These are phyloP conservation scores for Skeletonema marinoi DNA, from an alignment of 108 stramenopile genomes.

Conservation along the genomic window DNA sequence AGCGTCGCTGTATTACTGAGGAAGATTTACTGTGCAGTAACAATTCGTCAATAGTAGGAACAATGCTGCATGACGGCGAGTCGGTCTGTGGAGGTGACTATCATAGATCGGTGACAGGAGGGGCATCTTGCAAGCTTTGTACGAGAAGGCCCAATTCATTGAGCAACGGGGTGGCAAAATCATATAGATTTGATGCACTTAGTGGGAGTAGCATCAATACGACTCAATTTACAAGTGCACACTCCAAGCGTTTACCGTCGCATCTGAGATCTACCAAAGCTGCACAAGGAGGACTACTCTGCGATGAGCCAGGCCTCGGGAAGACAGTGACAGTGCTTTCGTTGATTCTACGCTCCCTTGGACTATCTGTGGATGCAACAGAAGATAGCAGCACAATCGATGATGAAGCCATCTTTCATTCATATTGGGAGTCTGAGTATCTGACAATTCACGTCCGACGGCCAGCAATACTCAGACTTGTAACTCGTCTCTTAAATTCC, in stretches of 20 bases:
- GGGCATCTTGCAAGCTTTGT: constrained; percentile 47
- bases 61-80: constrained; percentile 2
- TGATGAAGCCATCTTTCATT: constrained; percentile 55
- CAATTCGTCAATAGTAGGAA: constrained; percentile 8
- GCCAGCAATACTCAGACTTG: constrained; percentile 20
- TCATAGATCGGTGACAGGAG: constrained; percentile 71
- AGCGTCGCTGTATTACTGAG: constrained; percentile 49
- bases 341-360: constrained; percentile 73
- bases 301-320: constrained; percentile 81
- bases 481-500: constrained; percentile 28
- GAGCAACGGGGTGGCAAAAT: background rate
- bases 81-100: constrained; percentile 46
- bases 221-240: no score
- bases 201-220: constrained; percentile 4
- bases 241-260: background rate
- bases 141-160: background rate
- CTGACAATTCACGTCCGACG: constrained; percentile 30
- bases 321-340: constrained; percentile 86
- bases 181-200: constrained; percentile 26
- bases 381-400: constrained; percentile 8
- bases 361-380: constrained; percentile 47
- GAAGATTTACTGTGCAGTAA: constrained; percentile 9
- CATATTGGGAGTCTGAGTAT: constrained; percentile 63
- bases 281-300: constrained; percentile 57
- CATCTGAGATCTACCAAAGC: constrained; percentile 4